phyloP scores from a whole-genome alignment of 1,284 basidiomycete species.

The Cryptococcus hybrid region DNA sequence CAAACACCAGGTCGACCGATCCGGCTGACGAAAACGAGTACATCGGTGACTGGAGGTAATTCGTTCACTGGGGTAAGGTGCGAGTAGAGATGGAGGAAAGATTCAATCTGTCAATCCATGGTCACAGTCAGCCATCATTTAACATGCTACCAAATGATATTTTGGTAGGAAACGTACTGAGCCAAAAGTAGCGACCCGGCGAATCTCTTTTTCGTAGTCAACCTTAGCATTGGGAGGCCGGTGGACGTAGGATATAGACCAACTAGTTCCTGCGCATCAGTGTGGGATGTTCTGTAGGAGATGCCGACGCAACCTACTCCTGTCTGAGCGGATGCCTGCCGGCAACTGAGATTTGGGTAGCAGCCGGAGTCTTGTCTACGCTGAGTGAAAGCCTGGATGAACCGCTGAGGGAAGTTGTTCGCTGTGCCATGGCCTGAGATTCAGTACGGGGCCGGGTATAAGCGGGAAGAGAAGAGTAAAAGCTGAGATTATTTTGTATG shows the following conservation, averaged over 20 bases:
- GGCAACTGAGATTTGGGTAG: constrained; percentile 13
- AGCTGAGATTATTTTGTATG: too few species aligned
- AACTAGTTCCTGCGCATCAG: constrained; percentile 25
- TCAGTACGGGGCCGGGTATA: too few species aligned
- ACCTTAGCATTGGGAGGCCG: constrained; percentile 49
- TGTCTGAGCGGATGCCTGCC: constrained; percentile 47
- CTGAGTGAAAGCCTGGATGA: constrained; percentile 43
- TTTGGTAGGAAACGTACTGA: constrained; percentile 33
- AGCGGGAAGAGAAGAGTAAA: too few species aligned
- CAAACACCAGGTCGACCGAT: constrained; percentile 49
- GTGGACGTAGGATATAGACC: constrained; percentile 51
- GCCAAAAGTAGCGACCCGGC: constrained; percentile 50
- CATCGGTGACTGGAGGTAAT: constrained; percentile 49
- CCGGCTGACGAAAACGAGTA: constrained; percentile 46
- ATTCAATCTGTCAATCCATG: constrained; percentile 42
- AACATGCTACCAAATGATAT: too few species aligned
- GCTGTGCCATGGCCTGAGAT: constrained; percentile 10
- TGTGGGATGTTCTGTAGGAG: not conserved
- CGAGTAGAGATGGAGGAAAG: constrained; percentile 50
- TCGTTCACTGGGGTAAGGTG: constrained; percentile 49
- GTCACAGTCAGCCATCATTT: not conserved
- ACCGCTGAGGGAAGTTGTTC: constrained; percentile 39
- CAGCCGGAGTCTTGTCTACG: constrained; percentile 30
- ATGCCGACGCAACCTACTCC: constrained; percentile 33
- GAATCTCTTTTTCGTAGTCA: constrained; percentile 51